Base-by-base conservation (phyloP, 163 green algal genomes). In the Scenedesmus sp. region DNA sequence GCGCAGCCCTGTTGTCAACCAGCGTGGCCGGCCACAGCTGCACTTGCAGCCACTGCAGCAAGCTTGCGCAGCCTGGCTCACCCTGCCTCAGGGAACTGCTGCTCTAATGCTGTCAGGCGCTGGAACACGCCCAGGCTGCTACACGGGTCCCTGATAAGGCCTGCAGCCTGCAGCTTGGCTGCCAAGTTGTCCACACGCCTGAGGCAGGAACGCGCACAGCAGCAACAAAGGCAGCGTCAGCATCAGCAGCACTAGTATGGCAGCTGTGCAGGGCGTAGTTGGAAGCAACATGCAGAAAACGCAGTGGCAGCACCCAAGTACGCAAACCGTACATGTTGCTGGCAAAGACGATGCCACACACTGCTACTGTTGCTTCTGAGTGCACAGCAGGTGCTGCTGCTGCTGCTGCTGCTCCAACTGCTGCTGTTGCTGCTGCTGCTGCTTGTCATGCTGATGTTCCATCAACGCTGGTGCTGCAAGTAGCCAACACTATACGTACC, bases 51-150 rank as follows among this genome's bases (percentile, higher is more conserved):
- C 2, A 20, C 65, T 16, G 30, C 0, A 26, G 15, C 65, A 37
- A 7, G 3, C 65, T n/a, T 16, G 30, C 30, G 15, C 30, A 40
- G 30, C 30, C 30, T 7, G 9, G 65, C 44, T 86, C 80, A 88
- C 83, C 68, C 70, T 44, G 85, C 85, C 49, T 89, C 85, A 30
- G 42, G 30, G 73, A 89, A 83, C 33, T 82, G 68, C 42, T 68
- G 24, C 42, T 89, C 85, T n/a, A 89, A 18, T 37, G n/a, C 43
- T 51, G 68, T 40, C 68, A 89, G 85, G 49, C 85, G 72, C 42
- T 68, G 26, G 68, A 89, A 89, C 43, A 89, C 84, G 22, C 70
- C 85, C 22, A 49, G 15, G 70, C 1, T 7, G 40, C 40, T 37
- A 15, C n/a, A 44, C 3, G 42, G 2, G 33, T 83, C 85, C 30